Evolutionary conservation across 139 green algal species (phyloP), one percentile per base, ranked within the genome.

Genomic region (Chlorella sp.): DNA sequence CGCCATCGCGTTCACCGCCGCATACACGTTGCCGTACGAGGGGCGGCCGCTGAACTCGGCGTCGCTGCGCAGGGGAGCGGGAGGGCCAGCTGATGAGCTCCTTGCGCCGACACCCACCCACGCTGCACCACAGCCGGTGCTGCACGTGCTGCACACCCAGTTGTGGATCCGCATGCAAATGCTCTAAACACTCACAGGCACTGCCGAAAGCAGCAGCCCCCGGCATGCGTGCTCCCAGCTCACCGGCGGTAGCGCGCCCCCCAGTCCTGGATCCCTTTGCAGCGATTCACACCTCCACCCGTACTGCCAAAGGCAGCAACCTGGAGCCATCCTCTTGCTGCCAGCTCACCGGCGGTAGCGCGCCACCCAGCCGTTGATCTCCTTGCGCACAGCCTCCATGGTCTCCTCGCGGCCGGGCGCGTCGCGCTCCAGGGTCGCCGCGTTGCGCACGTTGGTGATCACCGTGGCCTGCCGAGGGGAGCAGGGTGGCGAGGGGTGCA

Each of bases 1-100:
- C 17, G 94, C 92, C 65, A 98, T 78, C 0, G 96, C 94, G 85
- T 98, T 98, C 40, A 98, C 72, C 0, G 92, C 95, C 14, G 94
- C 95, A 93, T 98, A 98, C 34, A 91, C 95, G 86, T 98, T 96
- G 60, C 93, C 92, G 81, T 91, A 98, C 7, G 93, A 97, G n/a
- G 92, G 93, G 70, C 88, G 91, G 64, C 95, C 95, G 43, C 88
- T 85, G 68, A 97, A 93, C 75, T 89, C 89, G 46, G 74, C 70
- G 83, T 96, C 92, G 26, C 78, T 54, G 46, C 46, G 46, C 8
- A 7, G 11, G 46, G 46, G 11, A 11, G 46, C 46, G 46, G 8
- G 46, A 11, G 46, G 46, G 8, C 8, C 8, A 17, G n/a, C n/a
- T n/a, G n/a, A n/a, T n/a, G n/a, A n/a, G n/a, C n/a, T n/a, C n/a